These are phyloP conservation scores for Colletotrichum sp. DNA, from an alignment of 2,329 filamentous ascomycete genomes.

Conservation along the genomic window DNA sequence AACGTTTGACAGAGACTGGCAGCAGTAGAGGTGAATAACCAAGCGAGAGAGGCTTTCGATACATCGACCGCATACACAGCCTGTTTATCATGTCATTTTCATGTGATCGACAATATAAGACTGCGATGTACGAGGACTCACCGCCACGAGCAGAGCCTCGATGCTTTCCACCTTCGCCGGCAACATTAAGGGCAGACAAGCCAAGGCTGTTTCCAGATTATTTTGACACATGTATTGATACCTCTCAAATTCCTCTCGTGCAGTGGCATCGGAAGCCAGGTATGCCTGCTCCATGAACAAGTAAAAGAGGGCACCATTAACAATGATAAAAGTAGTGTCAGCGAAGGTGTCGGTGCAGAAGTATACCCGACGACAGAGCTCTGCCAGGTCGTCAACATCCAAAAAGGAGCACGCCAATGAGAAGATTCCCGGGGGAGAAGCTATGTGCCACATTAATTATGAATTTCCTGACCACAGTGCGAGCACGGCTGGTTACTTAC, in stretches of 20 bases:
- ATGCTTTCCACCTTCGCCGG: conserved; percentile 60
- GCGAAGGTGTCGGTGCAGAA: conserved; percentile 57
- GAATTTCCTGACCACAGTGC: no score
- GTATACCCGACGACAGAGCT: conserved; percentile 54
- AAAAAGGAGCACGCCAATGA: conserved; percentile 55
- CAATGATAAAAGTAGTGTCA: conserved; percentile 54
- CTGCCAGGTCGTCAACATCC: conserved; percentile 53
- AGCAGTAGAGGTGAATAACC: conserved; percentile 65
- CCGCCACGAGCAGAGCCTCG: conserved; percentile 63
- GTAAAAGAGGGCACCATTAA: conserved; percentile 55
- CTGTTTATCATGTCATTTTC: conserved; percentile 34
- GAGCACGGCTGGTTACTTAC: conserved; percentile 26
- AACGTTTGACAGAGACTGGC: conserved; percentile 66
- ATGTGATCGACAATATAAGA: background rate
- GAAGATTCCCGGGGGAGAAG: conserved; percentile 52
- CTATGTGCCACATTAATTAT: conserved; percentile 29
- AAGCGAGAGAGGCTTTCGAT: conserved; percentile 67
- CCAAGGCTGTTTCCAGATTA: conserved; percentile 55
- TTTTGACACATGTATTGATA: conserved; percentile 47
- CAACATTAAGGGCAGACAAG: conserved; percentile 60
- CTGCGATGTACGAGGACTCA: conserved; percentile 33
- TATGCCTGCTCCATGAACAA: conserved; percentile 52
- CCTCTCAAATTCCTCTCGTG: conserved; percentile 38
- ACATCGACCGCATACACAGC: conserved; percentile 66
- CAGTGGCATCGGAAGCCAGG: conserved; percentile 34